A percentile compares a stretch with the other conserved stretches of the same genome.
Evolutionary conservation across 1,284 basidiomycete genomes (phyloP).

Genomic region (Vanrija sp.): DNA sequence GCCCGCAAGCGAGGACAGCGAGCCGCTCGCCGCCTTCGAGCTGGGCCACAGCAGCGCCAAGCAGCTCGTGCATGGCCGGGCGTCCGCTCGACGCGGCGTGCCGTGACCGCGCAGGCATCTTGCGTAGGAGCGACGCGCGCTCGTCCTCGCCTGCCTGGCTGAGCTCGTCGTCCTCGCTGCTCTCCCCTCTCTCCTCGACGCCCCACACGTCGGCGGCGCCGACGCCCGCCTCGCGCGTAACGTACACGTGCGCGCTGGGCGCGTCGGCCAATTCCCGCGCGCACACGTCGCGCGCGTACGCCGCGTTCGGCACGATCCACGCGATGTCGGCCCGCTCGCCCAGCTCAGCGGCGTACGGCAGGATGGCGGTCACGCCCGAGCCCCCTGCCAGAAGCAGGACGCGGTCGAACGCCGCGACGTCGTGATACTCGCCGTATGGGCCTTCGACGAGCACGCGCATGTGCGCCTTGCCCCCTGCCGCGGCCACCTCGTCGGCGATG

Average conservation of each 20-base stretch:
- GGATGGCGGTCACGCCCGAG: slow-evolving; percentile 28
- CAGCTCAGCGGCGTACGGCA: slow-evolving; percentile 26
- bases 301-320: slow-evolving; percentile 25
- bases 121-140: neutral
- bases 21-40: slow-evolving; percentile 18
- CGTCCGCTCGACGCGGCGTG: slow-evolving; percentile 15
- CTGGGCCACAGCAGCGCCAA: slow-evolving; percentile 5
- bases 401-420: slow-evolving; percentile 23
- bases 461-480: neutral
- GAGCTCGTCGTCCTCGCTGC: slow-evolving; percentile 8
- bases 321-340: slow-evolving; percentile 8
- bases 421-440: slow-evolving; percentile 28
- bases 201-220: too few species aligned
- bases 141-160: neutral
- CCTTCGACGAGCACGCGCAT: slow-evolving; percentile 29
- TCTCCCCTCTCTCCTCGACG: neutral
- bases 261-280: slow-evolving; percentile 16
- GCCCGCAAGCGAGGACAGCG: slow-evolving; percentile 31
- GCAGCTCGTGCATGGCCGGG: slow-evolving; percentile 18
- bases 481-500: neutral
- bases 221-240: neutral
- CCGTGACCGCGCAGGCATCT: neutral
- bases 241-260: slow-evolving; percentile 1
- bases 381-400: slow-evolving; percentile 30
- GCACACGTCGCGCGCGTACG: slow-evolving; percentile 28